Conservation (phyloP, 169 alveolate species). For the Blepharisma undulans region DNA sequence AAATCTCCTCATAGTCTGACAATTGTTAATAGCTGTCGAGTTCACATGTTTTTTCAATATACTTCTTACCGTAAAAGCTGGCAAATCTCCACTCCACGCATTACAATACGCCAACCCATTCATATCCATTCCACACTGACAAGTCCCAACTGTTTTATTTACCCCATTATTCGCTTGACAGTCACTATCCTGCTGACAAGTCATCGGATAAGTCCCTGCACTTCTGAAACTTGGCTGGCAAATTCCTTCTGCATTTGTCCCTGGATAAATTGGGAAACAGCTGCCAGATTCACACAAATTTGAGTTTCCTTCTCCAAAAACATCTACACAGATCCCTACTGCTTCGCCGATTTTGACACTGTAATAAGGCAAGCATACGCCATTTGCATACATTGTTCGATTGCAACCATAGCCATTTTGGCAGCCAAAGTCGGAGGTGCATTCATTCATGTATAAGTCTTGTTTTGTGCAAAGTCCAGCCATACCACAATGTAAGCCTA, state of each 20-base stretch:
- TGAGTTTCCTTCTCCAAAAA: constrained; percentile 2
- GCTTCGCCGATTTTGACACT: background rate
- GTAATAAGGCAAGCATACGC: constrained; percentile 6
- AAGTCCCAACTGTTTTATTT: background rate
- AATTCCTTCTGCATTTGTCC: background rate
- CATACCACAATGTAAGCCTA: background rate
- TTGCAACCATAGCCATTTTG: constrained; percentile 18
- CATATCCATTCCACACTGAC: constrained; percentile 16
- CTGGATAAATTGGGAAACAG: background rate
- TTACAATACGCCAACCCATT: background rate
- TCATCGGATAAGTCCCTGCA: background rate
- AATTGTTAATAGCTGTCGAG: background rate
- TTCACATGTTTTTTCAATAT: background rate
- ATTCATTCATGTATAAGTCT: background rate
- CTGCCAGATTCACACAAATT: constrained; percentile 12
- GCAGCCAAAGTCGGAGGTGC: constrained; percentile 7
- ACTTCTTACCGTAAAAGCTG: background rate
- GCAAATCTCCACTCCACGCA: background rate
- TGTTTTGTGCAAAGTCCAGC: background rate
- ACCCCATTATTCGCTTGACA: background rate
- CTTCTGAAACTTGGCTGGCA: background rate
- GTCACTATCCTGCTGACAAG: background rate
- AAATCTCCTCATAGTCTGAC: constrained; percentile 21
- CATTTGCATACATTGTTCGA: background rate
- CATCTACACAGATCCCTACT: constrained; percentile 5